Evolutionary conservation across 768 basidiomycete species (phyloP), one percentile per base, ranked within the genome.

Genomic region (Crassisporium funariophilum): DNA sequence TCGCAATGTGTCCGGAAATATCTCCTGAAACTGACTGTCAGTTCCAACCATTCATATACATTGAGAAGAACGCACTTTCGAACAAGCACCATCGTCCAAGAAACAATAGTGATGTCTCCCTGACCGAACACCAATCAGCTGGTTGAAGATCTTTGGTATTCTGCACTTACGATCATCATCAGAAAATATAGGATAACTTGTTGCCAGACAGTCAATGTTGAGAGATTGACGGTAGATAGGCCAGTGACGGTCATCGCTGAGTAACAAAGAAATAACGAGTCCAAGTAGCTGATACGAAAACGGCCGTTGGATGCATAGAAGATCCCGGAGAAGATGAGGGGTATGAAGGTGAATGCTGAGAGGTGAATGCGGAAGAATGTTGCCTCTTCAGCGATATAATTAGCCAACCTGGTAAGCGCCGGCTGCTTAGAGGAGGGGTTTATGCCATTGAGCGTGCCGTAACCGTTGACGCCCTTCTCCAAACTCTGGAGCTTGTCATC

Each of bases 71-170:
- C 66, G 41, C 48, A 79, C 77, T 79, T 77, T 44, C 85, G 70
- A n/a, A 83, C 75, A 36, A 83, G 66, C 22, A 86, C 82, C 75
- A 84, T 83, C 31, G 82, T 64, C 79, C 84, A 83, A 2, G 82
- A 81, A 13, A 83, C 78, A 19, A 73, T 66, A 0, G 78, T 77
- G 42, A 75, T 58, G 44, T 75, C 70, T 1, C 78, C 77, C 69
- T 79, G 47, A 29, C 25, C 12, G 2, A 36, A 22, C 31, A 15
- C 46, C 15, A 41, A 25, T 24, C 19, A 34, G 33, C 44, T 34
- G 25, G 16, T 25, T 29, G 4, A 33, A 16, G n/a, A 37, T 41
- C 12, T 12, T 16, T 6, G 9, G 36, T 4, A 45, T 1, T 15
- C 22, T 13, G 31, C 20, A 4, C 68, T 62, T 49, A 76, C 77